phyloP scores from a whole-genome alignment of 2,329 filamentous ascomycete genomes.

The Bipolaris zeicola region DNA sequence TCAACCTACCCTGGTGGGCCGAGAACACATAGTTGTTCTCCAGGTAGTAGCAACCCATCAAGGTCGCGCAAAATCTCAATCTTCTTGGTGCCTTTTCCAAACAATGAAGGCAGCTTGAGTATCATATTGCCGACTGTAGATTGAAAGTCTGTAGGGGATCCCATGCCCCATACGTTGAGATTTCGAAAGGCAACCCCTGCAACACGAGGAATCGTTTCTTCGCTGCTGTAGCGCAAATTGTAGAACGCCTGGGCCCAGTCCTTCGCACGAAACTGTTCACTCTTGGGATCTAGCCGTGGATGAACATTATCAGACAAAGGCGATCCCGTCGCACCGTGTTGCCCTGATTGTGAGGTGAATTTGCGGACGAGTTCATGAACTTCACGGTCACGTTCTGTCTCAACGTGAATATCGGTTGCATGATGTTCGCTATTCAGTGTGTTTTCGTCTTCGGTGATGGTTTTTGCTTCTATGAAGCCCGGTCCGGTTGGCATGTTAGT shows the following conservation, averaged over 20 bases:
- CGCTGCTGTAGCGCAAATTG: slow-evolving; percentile 49
- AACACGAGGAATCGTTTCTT: slow-evolving; percentile 58
- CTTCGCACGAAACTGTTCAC: slow-evolving; percentile 50
- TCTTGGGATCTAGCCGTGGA: slow-evolving; percentile 51
- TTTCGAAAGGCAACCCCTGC: slow-evolving; percentile 69
- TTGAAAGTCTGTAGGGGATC: slow-evolving; percentile 69
- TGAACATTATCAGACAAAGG: slow-evolving; percentile 43
- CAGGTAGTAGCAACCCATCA: slow-evolving; percentile 69
- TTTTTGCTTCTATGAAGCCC: slow-evolving; percentile 1
- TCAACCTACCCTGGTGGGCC: slow-evolving; percentile 61
- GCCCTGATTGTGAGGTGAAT: slow-evolving; percentile 40
- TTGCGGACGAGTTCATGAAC: slow-evolving; percentile 46
- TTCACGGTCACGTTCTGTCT: slow-evolving; percentile 21
- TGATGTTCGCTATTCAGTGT: not conserved
- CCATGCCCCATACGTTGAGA: slow-evolving; percentile 69
- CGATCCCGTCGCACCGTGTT: slow-evolving; percentile 36
- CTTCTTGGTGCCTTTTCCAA: slow-evolving; percentile 55
- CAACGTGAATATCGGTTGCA: not conserved
- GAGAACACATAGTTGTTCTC: slow-evolving; percentile 75
- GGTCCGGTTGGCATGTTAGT: slow-evolving; percentile 4
- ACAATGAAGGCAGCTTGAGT: slow-evolving; percentile 62
- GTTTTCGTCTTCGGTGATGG: not conserved
- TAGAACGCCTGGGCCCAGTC: slow-evolving; percentile 55
- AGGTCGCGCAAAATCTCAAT: slow-evolving; percentile 70
- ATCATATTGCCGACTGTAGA: slow-evolving; percentile 67